Evolutionary conservation across 1,284 basidiomycete genomes (phyloP).

Genomic region (Bjerkandera adusta): DNA sequence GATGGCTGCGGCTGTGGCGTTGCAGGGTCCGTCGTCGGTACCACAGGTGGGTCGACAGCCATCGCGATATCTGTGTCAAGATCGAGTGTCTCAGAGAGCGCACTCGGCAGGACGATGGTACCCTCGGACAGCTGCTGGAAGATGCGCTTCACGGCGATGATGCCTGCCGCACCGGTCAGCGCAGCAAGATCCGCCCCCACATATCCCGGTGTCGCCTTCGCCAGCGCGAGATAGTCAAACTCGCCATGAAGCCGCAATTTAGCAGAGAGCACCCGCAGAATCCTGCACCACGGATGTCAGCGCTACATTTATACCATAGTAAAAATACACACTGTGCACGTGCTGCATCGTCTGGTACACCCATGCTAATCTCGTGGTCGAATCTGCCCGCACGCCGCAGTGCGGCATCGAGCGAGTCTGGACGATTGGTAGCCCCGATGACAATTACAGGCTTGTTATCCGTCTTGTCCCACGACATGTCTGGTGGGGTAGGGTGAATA

Average conservation of each 20-base stretch:
- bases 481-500: constrained; percentile 34
- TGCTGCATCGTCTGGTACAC: constrained; percentile 90
- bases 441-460: constrained; percentile 91
- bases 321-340: constrained; percentile 75
- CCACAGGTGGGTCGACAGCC: constrained; percentile 42
- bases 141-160: constrained; percentile 95
- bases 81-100: constrained; percentile 8
- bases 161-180: constrained; percentile 90
- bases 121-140: constrained; percentile 83
- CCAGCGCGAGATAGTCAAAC: constrained; percentile 81
- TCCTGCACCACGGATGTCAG: constrained; percentile 44
- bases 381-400: constrained; percentile 92
- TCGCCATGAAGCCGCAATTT: constrained; percentile 78
- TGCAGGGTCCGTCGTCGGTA: not conserved
- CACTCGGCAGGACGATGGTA: constrained; percentile 52
- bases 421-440: constrained; percentile 95
- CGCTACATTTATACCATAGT: not conserved
- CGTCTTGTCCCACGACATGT: constrained; percentile 90
- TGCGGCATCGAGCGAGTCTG: constrained; percentile 93
- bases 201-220: constrained; percentile 94
- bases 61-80: constrained; percentile 42
- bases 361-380: constrained; percentile 97
- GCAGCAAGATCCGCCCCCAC: constrained; percentile 95
- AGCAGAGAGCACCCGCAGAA: constrained; percentile 75
- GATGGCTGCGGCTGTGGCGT: constrained; percentile 16